Evolutionary conservation across 306 rosid genomes (phyloP), one percentile per base, ranked within the genome.

Genomic region (Glycine soja): DNA sequence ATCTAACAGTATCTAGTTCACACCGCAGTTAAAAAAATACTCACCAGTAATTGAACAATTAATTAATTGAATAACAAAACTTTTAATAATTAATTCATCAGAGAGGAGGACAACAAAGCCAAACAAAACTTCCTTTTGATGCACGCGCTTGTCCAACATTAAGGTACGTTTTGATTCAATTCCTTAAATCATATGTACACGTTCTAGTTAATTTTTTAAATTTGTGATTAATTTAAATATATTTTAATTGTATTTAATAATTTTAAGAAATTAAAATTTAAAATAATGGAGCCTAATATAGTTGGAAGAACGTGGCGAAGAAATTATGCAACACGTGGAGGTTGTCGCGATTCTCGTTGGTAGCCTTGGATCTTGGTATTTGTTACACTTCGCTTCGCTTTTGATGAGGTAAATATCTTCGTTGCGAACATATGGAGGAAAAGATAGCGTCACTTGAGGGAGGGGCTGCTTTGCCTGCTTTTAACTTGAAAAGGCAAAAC

Each of bases 301-400:
- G 61, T 48, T 83, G 83, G 83, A 79, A 87, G 87, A 75, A 77
- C 90, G 94, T 92, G 92, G 87, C 85, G 3, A 6, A 7, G 3
- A 3, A 0, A 1, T 0, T 6, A 1, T 0, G 7, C 1, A 86
- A 85, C 94, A 89, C 86, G 92, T 79, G 79, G 64, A 3, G 48
- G 16, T 0, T 12, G 63, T 66, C 4, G 7, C 13, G 10, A 40
- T 50, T 86, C 82, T 82, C 75, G 69, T 84, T 82, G 80, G 76
- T 81, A 53, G 86, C 67, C 83, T 85, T 48, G 86, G 86, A 89
- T 89, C 86, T 85, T 85, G 84, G 65, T 65, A 83, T 85, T 79
- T 76, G 87, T 80, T 78, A 70, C 18, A 72, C 78, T 66, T 13
- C 51, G 15, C 69, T 77, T 32, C 75, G 15, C 81, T 80, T 86